phyloP scores from a whole-genome alignment of 2,329 filamentous ascomycete genomes.

The Emmonsiellopsis sp. region DNA sequence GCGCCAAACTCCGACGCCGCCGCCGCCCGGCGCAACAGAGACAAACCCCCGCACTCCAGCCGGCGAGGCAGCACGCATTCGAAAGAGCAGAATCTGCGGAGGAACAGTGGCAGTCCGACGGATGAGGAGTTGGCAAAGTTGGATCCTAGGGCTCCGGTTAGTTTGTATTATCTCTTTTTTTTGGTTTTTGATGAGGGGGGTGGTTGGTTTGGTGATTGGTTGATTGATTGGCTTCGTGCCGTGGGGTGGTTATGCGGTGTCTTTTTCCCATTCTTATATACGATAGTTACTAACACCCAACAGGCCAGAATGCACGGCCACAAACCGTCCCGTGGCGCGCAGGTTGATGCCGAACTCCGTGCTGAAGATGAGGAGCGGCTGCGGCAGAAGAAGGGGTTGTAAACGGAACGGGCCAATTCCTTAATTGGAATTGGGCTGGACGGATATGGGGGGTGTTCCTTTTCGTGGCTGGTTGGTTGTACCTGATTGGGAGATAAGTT shows the following conservation, averaged over 20 bases:
- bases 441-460: not conserved
- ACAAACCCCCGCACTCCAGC: constrained; percentile 49
- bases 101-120: constrained; percentile 37
- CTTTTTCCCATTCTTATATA: not conserved
- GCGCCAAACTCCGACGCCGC: constrained; percentile 43
- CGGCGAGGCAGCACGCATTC: constrained; percentile 9
- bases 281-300: not conserved
- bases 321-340: constrained; percentile 37
- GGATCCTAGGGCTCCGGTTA: constrained; percentile 60
- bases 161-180: constrained; percentile 3
- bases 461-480: not conserved
- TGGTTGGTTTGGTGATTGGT: not conserved
- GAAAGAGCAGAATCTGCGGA: constrained; percentile 7
- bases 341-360: constrained; percentile 38
- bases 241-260: no score
- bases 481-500: no score
- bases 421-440: not conserved
- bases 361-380: constrained; percentile 36
- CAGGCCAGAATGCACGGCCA: constrained; percentile 39
- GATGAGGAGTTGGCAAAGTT: constrained; percentile 12
- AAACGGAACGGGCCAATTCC: not conserved
- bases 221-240: not conserved
- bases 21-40: constrained; percentile 55
- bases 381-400: constrained; percentile 30
- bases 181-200: not conserved